These are phyloP conservation scores for Mycena chlorophos DNA, from an alignment of 768 basidiomycete species.

Conservation along the genomic window DNA sequence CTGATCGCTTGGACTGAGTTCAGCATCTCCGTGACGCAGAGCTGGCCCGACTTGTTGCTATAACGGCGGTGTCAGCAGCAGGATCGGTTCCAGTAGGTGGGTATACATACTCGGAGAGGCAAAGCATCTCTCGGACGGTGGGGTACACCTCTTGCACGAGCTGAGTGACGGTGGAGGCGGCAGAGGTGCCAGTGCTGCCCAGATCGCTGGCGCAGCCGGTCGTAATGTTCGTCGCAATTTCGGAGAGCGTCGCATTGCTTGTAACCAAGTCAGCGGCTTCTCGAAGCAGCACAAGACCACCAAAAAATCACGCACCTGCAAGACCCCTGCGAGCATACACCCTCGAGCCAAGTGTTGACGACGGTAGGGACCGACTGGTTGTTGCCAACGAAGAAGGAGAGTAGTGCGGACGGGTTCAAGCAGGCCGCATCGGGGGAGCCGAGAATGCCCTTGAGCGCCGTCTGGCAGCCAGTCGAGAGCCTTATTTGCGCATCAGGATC, in stretches of 20 bases:
- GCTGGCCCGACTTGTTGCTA: slow-evolving; percentile 37
- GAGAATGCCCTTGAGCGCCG: slow-evolving; percentile 46
- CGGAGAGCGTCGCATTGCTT: slow-evolving; percentile 57
- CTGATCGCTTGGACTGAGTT: slow-evolving; percentile 45
- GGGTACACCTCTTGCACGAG: slow-evolving; percentile 48
- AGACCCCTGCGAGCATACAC: slow-evolving; percentile 46
- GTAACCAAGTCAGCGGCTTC: slow-evolving; percentile 4
- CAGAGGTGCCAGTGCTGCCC: slow-evolving; percentile 20
- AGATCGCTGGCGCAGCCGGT: slow-evolving; percentile 48
- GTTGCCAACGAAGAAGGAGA: slow-evolving; percentile 16
- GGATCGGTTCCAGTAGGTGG: neutral
- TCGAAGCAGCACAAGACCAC: neutral
- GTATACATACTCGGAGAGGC: slow-evolving; percentile 56
- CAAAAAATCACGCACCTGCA: slow-evolving; percentile 15
- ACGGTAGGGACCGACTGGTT: slow-evolving; percentile 38
- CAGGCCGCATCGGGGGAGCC: slow-evolving; percentile 49
- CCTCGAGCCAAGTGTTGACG: slow-evolving; percentile 61
- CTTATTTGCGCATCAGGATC: slow-evolving; percentile 17
- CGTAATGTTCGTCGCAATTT: slow-evolving; percentile 54
- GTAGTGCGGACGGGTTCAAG: slow-evolving; percentile 39
- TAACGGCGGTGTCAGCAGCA: neutral
- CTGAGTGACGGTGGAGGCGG: slow-evolving; percentile 25
- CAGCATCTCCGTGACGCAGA: slow-evolving; percentile 56
- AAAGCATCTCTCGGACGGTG: slow-evolving; percentile 46
- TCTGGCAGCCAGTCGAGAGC: slow-evolving; percentile 51